phyloP scores from a whole-genome alignment of 1,139 yeast species.

The Nakaseomyces bracarensis region DNA sequence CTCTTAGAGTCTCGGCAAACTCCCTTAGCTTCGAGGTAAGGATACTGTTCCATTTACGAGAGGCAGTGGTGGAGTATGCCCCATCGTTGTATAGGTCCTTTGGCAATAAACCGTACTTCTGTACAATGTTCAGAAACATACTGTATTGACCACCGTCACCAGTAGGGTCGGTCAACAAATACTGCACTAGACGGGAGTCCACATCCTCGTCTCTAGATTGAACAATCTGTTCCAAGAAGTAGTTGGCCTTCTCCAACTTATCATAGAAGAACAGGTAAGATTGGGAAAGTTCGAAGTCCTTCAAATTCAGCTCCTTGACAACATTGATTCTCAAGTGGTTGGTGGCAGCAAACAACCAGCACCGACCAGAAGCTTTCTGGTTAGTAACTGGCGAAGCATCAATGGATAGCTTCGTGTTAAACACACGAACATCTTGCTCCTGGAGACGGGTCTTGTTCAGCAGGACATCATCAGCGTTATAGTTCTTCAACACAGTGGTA shows the following conservation, averaged over 20 bases:
- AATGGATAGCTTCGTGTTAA: conserved; percentile 50
- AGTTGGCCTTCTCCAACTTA: conserved; percentile 67
- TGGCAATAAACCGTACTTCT: conserved; percentile 75
- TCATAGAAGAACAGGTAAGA: conserved; percentile 65
- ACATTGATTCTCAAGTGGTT: conserved; percentile 60
- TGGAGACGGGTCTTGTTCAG: conserved; percentile 29
- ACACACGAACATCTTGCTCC: conserved; percentile 33
- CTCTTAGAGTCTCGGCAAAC: conserved; percentile 60
- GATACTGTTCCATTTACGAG: conserved; percentile 50
- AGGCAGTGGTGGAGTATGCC: conserved; percentile 48
- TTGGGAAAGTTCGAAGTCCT: conserved; percentile 69
- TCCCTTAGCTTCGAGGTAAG: conserved; percentile 65
- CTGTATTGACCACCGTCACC: conserved; percentile 84
- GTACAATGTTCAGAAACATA: conserved; percentile 65
- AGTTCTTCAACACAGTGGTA: conserved; percentile 34
- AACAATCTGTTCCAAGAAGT: conserved; percentile 63
- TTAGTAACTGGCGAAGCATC: conserved; percentile 68
- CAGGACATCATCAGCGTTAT: conserved; percentile 32
- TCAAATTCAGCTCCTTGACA: conserved; percentile 53
- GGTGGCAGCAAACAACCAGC: conserved; percentile 83
- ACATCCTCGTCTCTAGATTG: conserved; percentile 57
- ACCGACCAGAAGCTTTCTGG: conserved; percentile 69
- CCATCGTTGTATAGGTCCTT: conserved; percentile 60
- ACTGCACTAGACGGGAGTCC: conserved; percentile 61
- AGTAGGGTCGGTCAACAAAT: conserved; percentile 53